These are phyloP conservation scores for Blastobotrys mokoenaii DNA, from an alignment of 805 yeast species.

Conservation along the genomic window DNA sequence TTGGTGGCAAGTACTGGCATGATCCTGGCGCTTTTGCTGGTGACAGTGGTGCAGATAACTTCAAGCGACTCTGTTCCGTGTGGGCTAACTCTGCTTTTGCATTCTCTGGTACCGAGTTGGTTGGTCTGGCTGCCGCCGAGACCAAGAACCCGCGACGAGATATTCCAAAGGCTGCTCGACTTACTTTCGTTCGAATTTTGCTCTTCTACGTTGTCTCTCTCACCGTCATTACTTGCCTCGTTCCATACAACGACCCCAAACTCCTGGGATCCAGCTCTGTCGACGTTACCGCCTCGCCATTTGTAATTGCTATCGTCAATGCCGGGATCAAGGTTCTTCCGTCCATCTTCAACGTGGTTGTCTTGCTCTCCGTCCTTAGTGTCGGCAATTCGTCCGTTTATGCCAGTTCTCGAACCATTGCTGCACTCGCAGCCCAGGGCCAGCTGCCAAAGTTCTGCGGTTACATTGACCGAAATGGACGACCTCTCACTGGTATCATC, in stretches of 20 bases:
- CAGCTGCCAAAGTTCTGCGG: slow-evolving; percentile 50
- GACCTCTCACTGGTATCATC: slow-evolving; percentile 60
- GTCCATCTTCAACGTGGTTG: slow-evolving; percentile 57
- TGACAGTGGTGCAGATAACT: slow-evolving; percentile 30
- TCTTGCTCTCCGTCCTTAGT: slow-evolving; percentile 53
- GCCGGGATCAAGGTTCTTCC: slow-evolving; percentile 59
- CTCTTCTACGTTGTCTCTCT: slow-evolving; percentile 52
- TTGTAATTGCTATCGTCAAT: slow-evolving; percentile 57
- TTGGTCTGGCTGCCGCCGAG: slow-evolving; percentile 66
- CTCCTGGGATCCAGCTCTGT: slow-evolving; percentile 40
- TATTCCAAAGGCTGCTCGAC: slow-evolving; percentile 64
- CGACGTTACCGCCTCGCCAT: slow-evolving; percentile 57
- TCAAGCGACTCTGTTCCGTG: slow-evolving; percentile 59
- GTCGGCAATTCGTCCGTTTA: slow-evolving; percentile 62
- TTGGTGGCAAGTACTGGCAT: slow-evolving; percentile 52
- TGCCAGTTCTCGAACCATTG: slow-evolving; percentile 61
- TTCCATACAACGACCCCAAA: slow-evolving; percentile 49
- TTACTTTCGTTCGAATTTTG: slow-evolving; percentile 68
- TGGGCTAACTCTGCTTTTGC: slow-evolving; percentile 67
- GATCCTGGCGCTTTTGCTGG: slow-evolving; percentile 61
- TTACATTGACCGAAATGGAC: slow-evolving; percentile 61
- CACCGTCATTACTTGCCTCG: slow-evolving; percentile 53
- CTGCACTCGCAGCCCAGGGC: slow-evolving; percentile 53
- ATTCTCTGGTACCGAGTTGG: slow-evolving; percentile 65
- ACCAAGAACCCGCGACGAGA: slow-evolving; percentile 54